phyloP scores from a whole-genome alignment of 1,139 yeast genomes.

The Blastobotrys buckinghamii region DNA sequence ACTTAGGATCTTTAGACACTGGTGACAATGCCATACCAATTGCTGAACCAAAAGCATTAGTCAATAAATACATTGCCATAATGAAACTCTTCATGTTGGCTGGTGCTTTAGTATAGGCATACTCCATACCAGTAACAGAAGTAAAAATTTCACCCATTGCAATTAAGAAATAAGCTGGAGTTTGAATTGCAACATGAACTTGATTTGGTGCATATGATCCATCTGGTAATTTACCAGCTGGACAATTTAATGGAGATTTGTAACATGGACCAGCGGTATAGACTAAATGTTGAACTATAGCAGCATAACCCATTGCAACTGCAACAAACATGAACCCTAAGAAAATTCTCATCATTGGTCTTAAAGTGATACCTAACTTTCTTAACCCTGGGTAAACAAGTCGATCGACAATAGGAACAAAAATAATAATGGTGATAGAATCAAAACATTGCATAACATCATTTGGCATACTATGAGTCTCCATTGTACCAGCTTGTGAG shows the following conservation, averaged over 20 bases:
- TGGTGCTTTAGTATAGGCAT: constrained; percentile 69
- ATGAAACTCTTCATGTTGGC: constrained; percentile 58
- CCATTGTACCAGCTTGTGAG: constrained; percentile 62
- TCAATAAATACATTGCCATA: constrained; percentile 56
- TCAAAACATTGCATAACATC: constrained; percentile 60
- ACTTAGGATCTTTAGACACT: constrained; percentile 59
- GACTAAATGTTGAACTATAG: constrained; percentile 69
- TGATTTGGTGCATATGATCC: constrained; percentile 50
- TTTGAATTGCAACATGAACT: neutral
- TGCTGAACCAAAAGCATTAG: constrained; percentile 67
- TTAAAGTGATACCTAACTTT: constrained; percentile 37
- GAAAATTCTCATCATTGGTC: constrained; percentile 64
- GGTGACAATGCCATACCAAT: constrained; percentile 68
- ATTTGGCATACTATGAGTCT: constrained; percentile 58
- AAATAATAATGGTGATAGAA: constrained; percentile 54
- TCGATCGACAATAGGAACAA: constrained; percentile 55
- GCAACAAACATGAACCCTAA: constrained; percentile 72
- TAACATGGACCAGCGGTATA: constrained; percentile 77
- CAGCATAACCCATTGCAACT: constrained; percentile 70
- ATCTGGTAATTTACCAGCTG: constrained; percentile 50
- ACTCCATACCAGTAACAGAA: constrained; percentile 60
- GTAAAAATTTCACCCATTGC: constrained; percentile 62
- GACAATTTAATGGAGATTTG: constrained; percentile 45
- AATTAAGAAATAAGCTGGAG: constrained; percentile 37
- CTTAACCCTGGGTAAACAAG: constrained; percentile 51